Conservation (phyloP, 331 rosid species). For the Malus hybrid region DNA sequence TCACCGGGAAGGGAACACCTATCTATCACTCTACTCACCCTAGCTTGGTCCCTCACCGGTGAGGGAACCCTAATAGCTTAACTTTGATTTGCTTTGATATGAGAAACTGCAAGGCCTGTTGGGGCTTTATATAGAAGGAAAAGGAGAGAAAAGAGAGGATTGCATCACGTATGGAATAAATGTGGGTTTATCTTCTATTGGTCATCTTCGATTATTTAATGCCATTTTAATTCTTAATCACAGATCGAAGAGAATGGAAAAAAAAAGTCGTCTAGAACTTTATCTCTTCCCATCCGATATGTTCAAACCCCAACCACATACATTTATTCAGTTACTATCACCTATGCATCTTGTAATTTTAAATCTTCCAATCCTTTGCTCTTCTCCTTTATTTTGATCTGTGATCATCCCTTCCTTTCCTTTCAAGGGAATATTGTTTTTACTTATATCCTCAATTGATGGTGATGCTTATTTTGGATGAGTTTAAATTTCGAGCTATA, state of each 20-base stretch:
- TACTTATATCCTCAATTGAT: too few relatives aligned
- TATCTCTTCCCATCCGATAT: conserved; percentile 14
- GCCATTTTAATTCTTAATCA: not conserved
- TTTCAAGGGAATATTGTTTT: not conserved
- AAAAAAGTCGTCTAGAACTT: conserved; percentile 24
- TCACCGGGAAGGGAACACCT: too few relatives aligned
- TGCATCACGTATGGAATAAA: too few relatives aligned
- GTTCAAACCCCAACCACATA: conserved; percentile 28
- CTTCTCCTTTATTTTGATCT: conserved; percentile 1
- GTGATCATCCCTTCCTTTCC: not conserved
- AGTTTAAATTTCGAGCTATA: too few relatives aligned
- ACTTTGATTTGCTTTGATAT: conserved; percentile 6
- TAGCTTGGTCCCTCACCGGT: too few relatives aligned
- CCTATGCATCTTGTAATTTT: conserved; percentile 59
- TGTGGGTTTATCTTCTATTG: conserved; percentile 41
- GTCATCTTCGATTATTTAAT: conserved; percentile 27
- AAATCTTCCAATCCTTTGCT: conserved; percentile 28
- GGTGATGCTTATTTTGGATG: too few relatives aligned
- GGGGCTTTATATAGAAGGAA: conserved; percentile 35
- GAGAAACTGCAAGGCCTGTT: conserved; percentile 25
- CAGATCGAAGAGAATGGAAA: conserved; percentile 30
- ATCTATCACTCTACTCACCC: too few relatives aligned
- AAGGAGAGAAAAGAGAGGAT: too few relatives aligned
- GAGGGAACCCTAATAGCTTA: too few relatives aligned
- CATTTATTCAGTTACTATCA: conserved; percentile 38